A percentile compares a stretch with the other conserved stretches of the same genome.
Conservation (phyloP, 768 basidiomycete genomes). For the Mycena indigotica region DNA sequence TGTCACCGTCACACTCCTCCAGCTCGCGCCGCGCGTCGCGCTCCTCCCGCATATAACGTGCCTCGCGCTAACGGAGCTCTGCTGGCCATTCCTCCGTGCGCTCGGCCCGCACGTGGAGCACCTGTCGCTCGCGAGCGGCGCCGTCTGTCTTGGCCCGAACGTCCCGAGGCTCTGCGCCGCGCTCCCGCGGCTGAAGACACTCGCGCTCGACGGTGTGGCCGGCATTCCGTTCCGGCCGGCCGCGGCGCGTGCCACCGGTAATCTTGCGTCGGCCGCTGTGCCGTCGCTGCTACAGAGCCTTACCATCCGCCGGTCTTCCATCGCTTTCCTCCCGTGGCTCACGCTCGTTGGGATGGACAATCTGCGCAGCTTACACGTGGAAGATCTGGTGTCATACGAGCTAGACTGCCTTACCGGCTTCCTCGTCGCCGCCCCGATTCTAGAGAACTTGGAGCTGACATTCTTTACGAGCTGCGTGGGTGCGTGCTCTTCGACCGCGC, state of each 20-base stretch:
- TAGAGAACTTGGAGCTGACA: slow-evolving; percentile 5
- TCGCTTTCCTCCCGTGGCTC: slow-evolving; percentile 14
- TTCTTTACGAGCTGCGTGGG: not conserved
- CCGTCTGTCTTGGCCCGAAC: slow-evolving; percentile 1
- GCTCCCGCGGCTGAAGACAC: slow-evolving; percentile 5
- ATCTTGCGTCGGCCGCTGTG: not conserved
- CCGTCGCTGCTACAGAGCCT: not conserved
- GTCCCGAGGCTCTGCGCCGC: not conserved
- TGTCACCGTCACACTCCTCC: slow-evolving; percentile 2
- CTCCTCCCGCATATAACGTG: slow-evolving; percentile 1
- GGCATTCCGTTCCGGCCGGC: slow-evolving; percentile 4
- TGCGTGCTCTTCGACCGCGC: too few species aligned
- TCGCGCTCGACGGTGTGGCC: slow-evolving; percentile 5
- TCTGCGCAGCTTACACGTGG: not conserved
- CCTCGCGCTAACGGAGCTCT: slow-evolving; percentile 9
- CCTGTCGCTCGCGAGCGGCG: slow-evolving; percentile 6
- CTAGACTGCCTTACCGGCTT: slow-evolving; percentile 4
- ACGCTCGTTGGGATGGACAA: not conserved
- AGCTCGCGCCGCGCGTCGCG: slow-evolving; percentile 3
- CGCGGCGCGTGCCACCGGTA: not conserved
- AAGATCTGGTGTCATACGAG: slow-evolving; percentile 1
- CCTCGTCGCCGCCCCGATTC: not conserved
- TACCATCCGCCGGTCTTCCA: slow-evolving; percentile 2
- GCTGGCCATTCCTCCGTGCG: slow-evolving; percentile 13
- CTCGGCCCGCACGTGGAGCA: slow-evolving; percentile 20